Evolutionary conservation across 352 stramenopile species (phyloP).

Genomic region (Phytophthora constricta): DNA sequence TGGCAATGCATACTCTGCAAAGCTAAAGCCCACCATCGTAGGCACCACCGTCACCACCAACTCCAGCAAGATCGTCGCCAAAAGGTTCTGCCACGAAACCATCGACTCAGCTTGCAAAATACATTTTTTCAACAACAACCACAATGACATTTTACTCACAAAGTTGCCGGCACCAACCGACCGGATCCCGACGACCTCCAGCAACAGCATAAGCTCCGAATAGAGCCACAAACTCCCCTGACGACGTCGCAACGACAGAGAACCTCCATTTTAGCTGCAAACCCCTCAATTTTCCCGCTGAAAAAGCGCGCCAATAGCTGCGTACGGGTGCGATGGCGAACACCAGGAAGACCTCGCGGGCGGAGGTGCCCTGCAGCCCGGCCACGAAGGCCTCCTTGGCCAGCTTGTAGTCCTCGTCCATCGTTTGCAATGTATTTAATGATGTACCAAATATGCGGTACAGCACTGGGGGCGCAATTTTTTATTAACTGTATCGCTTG

Average conservation of each 20-base stretch:
- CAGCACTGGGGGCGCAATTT: conserved; percentile 20
- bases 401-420: conserved; percentile 84
- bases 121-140: not conserved
- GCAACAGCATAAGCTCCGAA: conserved; percentile 77
- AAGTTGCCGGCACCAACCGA: conserved; percentile 56
- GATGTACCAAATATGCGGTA: too few species aligned
- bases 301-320: not conserved
- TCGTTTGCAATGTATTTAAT: too few species aligned
- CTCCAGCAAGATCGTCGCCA: conserved; percentile 67
- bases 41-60: conserved; percentile 73
- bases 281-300: conserved; percentile 7
- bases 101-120: not conserved
- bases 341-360: conserved; percentile 73
- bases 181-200: conserved; percentile 72
- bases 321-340: conserved; percentile 80
- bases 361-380: conserved; percentile 70
- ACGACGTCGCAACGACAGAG: conserved; percentile 22
- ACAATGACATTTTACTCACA: conserved; percentile 30
- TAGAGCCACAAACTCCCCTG: conserved; percentile 85
- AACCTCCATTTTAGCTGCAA: conserved; percentile 22
- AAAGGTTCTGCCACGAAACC: conserved; percentile 43
- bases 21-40: conserved; percentile 78
- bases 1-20: conserved; percentile 61
- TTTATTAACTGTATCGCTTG: too few species aligned
- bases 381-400: conserved; percentile 86